These are phyloP conservation scores for Schizochytrium sp. DNA, from an alignment of 108 stramenopile species.

Conservation along the genomic window DNA sequence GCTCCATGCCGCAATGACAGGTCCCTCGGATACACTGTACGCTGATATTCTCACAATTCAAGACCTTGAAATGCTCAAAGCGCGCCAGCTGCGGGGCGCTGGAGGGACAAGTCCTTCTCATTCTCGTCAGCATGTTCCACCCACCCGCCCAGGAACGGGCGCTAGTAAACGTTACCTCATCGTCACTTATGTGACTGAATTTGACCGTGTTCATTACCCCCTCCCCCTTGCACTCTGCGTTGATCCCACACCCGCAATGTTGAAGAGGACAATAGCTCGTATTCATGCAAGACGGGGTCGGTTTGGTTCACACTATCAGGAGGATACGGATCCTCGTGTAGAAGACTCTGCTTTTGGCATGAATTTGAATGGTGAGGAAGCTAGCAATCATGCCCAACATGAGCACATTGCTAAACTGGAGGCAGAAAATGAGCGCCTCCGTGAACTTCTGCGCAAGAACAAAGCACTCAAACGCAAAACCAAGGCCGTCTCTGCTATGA, in stretches of 20 bases:
- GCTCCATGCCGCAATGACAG: constrained; percentile 69
- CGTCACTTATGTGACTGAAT: constrained; percentile 76
- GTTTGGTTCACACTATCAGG: background rate
- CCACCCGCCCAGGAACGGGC: background rate
- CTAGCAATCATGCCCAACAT: no score
- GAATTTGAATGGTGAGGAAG: no score
- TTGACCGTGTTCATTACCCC: constrained; percentile 79
- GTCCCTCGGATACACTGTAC: constrained; percentile 64
- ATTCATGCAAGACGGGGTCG: background rate
- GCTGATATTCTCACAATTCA: constrained; percentile 73
- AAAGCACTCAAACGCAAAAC: constrained; percentile 41
- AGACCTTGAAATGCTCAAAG: constrained; percentile 69
- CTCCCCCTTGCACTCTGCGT: constrained; percentile 72
- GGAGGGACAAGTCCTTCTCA: constrained; percentile 5
- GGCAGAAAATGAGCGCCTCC: background rate
- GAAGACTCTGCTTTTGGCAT: background rate
- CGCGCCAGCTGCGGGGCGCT: background rate
- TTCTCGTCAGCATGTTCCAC: background rate
- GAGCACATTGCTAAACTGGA: constrained; percentile 33
- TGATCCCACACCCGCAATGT: background rate
- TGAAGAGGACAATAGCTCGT: constrained; percentile 56
- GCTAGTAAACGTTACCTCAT: constrained; percentile 69
- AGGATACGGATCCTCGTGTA: background rate
- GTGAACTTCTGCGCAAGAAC: constrained; percentile 7
- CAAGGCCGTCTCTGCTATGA: constrained; percentile 40